phyloP scores from a whole-genome alignment of 1,284 basidiomycete species.

The Coniferiporia sulphurascens region DNA sequence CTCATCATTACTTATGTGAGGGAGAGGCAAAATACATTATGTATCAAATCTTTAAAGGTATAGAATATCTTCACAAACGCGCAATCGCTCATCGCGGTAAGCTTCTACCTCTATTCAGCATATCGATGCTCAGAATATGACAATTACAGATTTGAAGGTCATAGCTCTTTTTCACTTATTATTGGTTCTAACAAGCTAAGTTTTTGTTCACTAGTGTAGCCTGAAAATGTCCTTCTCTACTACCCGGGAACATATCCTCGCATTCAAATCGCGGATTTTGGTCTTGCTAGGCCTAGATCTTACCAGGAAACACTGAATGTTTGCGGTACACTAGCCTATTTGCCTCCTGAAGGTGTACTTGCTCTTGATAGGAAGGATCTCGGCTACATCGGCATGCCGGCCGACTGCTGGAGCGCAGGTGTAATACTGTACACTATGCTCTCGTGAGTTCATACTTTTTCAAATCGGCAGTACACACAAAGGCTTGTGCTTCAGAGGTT shows the following conservation, averaged over 20 bases:
- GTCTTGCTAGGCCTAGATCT: constrained; percentile 74
- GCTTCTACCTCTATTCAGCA: constrained; percentile 6
- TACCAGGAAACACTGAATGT: constrained; percentile 76
- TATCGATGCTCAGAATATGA: neutral
- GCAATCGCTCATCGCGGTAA: constrained; percentile 78
- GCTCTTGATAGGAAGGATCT: constrained; percentile 67
- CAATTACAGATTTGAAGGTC: constrained; percentile 67
- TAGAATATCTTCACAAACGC: constrained; percentile 71
- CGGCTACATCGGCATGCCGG: constrained; percentile 72
- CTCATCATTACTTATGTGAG: constrained; percentile 64
- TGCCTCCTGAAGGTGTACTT: constrained; percentile 79
- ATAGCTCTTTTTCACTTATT: neutral
- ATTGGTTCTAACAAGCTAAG: neutral
- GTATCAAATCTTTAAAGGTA: constrained; percentile 70
- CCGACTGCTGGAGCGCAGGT: constrained; percentile 82
- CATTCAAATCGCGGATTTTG: constrained; percentile 82
- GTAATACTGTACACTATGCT: constrained; percentile 79
- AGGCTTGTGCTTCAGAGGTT: constrained; percentile 41
- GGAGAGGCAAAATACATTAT: constrained; percentile 81
- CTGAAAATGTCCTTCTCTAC: constrained; percentile 80
- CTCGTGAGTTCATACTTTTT: constrained; percentile 43
- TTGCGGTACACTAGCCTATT: constrained; percentile 77
- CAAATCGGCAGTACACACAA: neutral
- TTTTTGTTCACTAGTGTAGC: constrained; percentile 38
- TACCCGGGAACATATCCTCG: constrained; percentile 75